phyloP scores from a whole-genome alignment of 108 stramenopile species.

The Parmales sp. region DNA sequence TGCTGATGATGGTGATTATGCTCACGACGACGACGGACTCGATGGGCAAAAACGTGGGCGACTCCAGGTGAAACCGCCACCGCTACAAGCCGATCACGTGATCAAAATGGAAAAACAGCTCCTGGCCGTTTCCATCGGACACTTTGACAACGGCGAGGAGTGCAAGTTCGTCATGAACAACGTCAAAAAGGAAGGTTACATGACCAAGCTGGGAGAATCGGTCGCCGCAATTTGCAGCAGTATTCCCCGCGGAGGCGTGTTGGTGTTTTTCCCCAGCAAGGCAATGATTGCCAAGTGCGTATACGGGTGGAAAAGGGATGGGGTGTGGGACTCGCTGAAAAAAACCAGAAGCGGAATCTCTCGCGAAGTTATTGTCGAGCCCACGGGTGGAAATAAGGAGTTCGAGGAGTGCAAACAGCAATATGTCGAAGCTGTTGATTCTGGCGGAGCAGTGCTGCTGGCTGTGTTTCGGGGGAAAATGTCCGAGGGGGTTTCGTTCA shows the following conservation, averaged over 20 bases:
- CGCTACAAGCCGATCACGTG: conserved; percentile 68
- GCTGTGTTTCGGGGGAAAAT: conserved; percentile 79
- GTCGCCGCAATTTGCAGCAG: conserved; percentile 46
- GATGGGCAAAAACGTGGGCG: conserved; percentile 9
- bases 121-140: conserved; percentile 45
- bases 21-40: too few relatives aligned
- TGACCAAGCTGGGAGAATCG: conserved; percentile 51
- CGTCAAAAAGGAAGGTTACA: conserved; percentile 36
- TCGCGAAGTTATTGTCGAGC: conserved; percentile 54
- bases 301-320: too few relatives aligned
- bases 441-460: conserved; percentile 60
- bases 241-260: conserved; percentile 44
- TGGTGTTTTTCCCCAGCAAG: conserved; percentile 51
- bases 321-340: too few relatives aligned
- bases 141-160: conserved; percentile 53
- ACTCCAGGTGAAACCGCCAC: conserved; percentile 49
- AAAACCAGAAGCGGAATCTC: conserved; percentile 10
- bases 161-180: conserved; percentile 41
- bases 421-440: conserved; percentile 33
- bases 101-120: conserved; percentile 56
- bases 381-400: conserved; percentile 41
- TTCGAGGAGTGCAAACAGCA: conserved; percentile 50
- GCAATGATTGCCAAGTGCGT: too few relatives aligned
- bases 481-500: conserved; percentile 70
- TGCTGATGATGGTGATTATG: too few relatives aligned